Percentiles rank a stretch among this genome's conserved stretches.
Evolutionary conservation across 345 rosid genomes (phyloP).

Genomic region (Balakata baccata): DNA sequence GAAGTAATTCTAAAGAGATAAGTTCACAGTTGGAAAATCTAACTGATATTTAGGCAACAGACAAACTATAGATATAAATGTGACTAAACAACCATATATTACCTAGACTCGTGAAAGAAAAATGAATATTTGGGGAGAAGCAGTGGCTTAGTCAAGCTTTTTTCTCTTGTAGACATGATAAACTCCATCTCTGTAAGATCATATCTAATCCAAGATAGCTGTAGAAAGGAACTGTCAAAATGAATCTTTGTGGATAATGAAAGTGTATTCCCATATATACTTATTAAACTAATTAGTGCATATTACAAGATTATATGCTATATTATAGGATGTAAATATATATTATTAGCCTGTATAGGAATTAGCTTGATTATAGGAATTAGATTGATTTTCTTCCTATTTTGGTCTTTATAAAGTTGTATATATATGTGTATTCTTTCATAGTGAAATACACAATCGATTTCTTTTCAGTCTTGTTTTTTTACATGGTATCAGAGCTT

Average conservation of each 20-base stretch:
- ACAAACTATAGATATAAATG: not conserved
- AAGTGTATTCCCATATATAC: not conserved
- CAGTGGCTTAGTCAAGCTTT: constrained; percentile 36
- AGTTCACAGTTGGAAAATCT: not conserved
- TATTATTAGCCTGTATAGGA: no score
- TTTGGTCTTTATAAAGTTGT: no score
- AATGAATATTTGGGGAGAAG: constrained; percentile 45
- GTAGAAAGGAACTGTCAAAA: not conserved
- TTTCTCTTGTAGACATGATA: constrained; percentile 34
- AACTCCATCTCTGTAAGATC: constrained; percentile 48
- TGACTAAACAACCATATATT: not conserved
- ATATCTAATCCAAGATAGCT: constrained; percentile 49
- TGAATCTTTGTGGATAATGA: not conserved
- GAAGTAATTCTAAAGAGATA: not conserved
- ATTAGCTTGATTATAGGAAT: no score
- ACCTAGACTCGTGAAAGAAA: constrained; percentile 46
- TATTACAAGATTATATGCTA: no score
- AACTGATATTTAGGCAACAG: not conserved
- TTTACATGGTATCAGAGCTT: no score
- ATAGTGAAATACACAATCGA: no score
- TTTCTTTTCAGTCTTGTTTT: no score
- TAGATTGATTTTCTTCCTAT: no score
- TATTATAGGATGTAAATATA: no score
- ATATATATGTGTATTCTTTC: no score
- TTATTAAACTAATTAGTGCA: not conserved